Evolutionary conservation across 768 basidiomycete species (phyloP).

Genomic region (Podaxis mareebaensis): DNA sequence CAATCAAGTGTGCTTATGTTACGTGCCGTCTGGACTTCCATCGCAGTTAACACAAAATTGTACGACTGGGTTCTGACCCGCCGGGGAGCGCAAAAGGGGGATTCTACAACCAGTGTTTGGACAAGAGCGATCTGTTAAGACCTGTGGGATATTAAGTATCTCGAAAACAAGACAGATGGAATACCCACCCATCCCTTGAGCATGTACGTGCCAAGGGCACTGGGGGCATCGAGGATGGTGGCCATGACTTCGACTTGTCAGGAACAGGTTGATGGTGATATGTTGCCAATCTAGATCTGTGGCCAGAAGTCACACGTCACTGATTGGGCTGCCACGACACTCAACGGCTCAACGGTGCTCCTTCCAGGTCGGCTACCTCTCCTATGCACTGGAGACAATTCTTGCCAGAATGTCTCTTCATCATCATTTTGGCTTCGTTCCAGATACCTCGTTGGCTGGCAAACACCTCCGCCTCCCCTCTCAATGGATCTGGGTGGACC

Average conservation of each 20-base stretch:
- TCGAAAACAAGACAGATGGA: background rate
- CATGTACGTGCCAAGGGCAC: constrained; percentile 68
- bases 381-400: constrained; percentile 52
- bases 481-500: constrained; percentile 49
- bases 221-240: constrained; percentile 57
- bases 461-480: constrained; percentile 34
- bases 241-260: constrained; percentile 37
- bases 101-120: constrained; percentile 53
- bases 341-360: constrained; percentile 15
- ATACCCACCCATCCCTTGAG: constrained; percentile 73
- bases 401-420: constrained; percentile 46
- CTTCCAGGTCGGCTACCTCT: constrained; percentile 17
- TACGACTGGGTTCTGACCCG: constrained; percentile 39
- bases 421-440: constrained; percentile 8
- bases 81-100: constrained; percentile 77
- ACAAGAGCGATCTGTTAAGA: constrained; percentile 69
- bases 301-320: constrained; percentile 24
- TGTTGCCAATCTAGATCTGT: constrained; percentile 14
- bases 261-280: constrained; percentile 3
- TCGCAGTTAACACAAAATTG: constrained; percentile 71
- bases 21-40: constrained; percentile 34
- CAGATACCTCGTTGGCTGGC: constrained; percentile 29
- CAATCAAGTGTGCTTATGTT: background rate
- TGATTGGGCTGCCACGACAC: constrained; percentile 17
- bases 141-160: constrained; percentile 32